Evolutionary conservation across 78 protist species (phyloP).

Genomic region (Bigelowiella natans): DNA sequence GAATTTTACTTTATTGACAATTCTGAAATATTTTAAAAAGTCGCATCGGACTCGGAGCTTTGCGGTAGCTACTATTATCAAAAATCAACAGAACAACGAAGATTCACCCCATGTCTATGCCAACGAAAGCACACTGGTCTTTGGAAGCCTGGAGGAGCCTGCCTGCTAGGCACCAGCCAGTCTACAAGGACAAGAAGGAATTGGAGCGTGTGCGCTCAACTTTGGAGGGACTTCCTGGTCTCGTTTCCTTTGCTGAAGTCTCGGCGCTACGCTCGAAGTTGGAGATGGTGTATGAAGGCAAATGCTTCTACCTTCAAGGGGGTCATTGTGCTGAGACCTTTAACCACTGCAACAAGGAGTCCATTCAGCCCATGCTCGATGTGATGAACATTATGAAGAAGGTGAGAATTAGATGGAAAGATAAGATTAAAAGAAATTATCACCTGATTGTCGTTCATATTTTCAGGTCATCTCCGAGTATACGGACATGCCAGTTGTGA

Average conservation of each 20-base stretch:
- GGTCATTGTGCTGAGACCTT: conserved; percentile 63
- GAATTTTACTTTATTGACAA: no score
- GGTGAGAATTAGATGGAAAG: no score
- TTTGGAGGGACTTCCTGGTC: conserved; percentile 30
- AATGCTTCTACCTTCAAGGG: conserved; percentile 52
- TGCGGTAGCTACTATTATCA: no score
- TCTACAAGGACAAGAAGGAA: conserved; percentile 21
- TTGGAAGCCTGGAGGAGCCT: conserved; percentile 21
- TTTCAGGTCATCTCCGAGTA: conserved; percentile 18
- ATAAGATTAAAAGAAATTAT: no score
- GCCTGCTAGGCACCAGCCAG: conserved; percentile 35
- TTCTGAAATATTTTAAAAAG: no score
- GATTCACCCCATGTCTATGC: no score
- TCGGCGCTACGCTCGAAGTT: conserved; percentile 13
- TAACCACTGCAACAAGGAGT: conserved; percentile 18
- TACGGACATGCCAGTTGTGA: conserved; percentile 41
- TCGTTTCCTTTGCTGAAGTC: conserved; percentile 34
- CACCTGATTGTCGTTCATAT: no score
- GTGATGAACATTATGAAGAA: conserved; percentile 39
- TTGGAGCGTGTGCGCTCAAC: neutral
- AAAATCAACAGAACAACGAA: no score
- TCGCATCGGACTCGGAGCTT: no score
- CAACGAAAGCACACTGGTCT: no score
- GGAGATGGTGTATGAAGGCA: conserved; percentile 30
- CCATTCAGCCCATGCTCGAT: conserved; percentile 30